Evolutionary conservation across 805 yeast species (phyloP), one percentile per base, ranked within the genome.

Genomic region (Yarrowia sp.): DNA sequence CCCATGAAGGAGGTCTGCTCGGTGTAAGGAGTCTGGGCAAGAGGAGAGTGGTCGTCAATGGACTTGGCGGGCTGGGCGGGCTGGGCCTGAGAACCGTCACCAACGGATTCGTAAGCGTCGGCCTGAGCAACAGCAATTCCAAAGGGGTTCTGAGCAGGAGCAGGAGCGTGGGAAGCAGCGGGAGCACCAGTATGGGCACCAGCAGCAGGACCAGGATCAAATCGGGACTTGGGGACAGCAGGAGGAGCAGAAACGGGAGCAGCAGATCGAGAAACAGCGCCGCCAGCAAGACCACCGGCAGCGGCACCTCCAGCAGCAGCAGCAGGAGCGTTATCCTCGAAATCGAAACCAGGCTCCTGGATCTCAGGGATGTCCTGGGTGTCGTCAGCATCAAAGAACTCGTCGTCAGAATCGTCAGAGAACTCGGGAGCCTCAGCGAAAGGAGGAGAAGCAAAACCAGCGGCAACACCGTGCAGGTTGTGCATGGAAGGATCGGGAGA

Each of bases 331-430:
- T 22, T 28, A 44, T 55, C 47, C 38, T 55, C 61, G 32, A 55
- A 55, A 42, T 55, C 61, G 13, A 41, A 41, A 5, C 47, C 61
- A 17, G 61, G 45, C 42, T 55, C 61, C 31, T 41, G 61, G 38
- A 55, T 55, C 61, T 55, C 61, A 17, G 61, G 61, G 15, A 55
- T 39, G 14, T 55, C 47, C 28, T 39, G 45, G 8, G 45, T 50
- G n/a, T 73, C 73, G 14, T 71, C 72, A 8, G 74, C 74, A 45
- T 77, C 80, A 57, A 74, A 75, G 66, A 73, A 74, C 62, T 72
- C 78, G 22, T 74, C 75, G 22, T 75, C 76, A 32, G 72, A 74
- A 10, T 74, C 78, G 7, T 72, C 74, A 1, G 71, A 66, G 8
- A 65, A 69, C 44, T 66, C 75, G 18, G 48, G 65, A 5, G 53